These are phyloP conservation scores for Lachnellula subtilissima DNA, from an alignment of 2,329 filamentous ascomycete species.

Conservation along the genomic window DNA sequence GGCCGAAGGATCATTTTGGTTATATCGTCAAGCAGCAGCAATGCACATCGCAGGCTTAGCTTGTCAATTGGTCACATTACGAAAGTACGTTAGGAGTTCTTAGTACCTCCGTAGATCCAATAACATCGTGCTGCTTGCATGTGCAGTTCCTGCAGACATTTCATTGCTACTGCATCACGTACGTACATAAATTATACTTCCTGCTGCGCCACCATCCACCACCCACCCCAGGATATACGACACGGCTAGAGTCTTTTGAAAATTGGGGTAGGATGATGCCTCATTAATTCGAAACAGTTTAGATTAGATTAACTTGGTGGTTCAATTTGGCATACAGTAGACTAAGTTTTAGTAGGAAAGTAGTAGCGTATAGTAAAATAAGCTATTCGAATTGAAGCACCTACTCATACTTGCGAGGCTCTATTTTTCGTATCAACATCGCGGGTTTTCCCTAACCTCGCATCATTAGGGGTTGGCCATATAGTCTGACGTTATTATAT, in stretches of 20 bases:
- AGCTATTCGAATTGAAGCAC: no score
- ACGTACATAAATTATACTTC: neutral
- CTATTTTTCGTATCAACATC: no score
- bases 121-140: neutral
- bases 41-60: neutral
- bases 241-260: neutral
- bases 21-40: slow-evolving; percentile 7
- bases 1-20: slow-evolving; percentile 13
- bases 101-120: neutral
- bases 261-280: neutral
- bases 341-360: no score
- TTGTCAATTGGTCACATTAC: slow-evolving; percentile 14
- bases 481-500: no score
- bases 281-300: neutral
- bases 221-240: neutral
- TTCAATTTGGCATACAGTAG: no score
- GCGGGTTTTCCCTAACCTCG: no score
- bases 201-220: slow-evolving; percentile 8
- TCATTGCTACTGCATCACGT: neutral
- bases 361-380: no score
- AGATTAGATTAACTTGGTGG: no score
- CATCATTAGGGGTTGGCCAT: no score
- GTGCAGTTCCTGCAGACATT: slow-evolving; percentile 1
- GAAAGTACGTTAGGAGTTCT: slow-evolving; percentile 1
- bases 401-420: no score